Evolutionary conservation across 2,329 filamentous ascomycete species (phyloP).

Genomic region (Fusarium sp.): DNA sequence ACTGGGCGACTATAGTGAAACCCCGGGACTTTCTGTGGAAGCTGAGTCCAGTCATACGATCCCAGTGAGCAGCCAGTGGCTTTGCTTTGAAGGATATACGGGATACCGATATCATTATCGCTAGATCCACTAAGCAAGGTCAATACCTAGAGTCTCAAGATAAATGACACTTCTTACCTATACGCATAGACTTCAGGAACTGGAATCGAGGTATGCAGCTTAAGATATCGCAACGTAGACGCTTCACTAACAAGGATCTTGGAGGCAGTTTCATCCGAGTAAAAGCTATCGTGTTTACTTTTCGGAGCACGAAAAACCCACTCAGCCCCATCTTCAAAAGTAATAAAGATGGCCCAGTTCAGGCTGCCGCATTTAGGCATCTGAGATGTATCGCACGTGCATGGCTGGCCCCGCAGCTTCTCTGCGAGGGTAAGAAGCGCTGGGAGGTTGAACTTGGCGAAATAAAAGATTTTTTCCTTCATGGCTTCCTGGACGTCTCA

Average conservation of each 20-base stretch:
- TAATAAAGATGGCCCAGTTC: neutral
- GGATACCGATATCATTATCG: neutral
- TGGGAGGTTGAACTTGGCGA: neutral
- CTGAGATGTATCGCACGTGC: neutral
- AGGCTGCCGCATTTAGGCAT: neutral
- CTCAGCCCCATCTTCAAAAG: neutral
- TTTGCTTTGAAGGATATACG: neutral
- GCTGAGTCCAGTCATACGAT: neutral
- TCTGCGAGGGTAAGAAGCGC: neutral
- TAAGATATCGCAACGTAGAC: neutral
- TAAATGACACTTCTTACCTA: neutral
- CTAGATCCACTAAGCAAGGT: neutral
- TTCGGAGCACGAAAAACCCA: fast-evolving
- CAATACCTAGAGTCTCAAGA: fast-evolving
- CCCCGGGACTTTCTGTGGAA: neutral
- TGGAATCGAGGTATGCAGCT: neutral
- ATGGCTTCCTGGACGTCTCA: neutral
- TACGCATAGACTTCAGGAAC: neutral
- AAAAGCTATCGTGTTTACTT: fast-evolving
- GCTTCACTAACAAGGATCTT: neutral
- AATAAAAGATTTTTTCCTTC: neutral
- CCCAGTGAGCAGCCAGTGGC: neutral
- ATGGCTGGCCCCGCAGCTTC: neutral
- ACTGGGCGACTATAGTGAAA: neutral
- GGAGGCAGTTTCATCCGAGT: neutral